Evolutionary conservation across 768 basidiomycete species (phyloP).

Genomic region (Tylopilus sp.): DNA sequence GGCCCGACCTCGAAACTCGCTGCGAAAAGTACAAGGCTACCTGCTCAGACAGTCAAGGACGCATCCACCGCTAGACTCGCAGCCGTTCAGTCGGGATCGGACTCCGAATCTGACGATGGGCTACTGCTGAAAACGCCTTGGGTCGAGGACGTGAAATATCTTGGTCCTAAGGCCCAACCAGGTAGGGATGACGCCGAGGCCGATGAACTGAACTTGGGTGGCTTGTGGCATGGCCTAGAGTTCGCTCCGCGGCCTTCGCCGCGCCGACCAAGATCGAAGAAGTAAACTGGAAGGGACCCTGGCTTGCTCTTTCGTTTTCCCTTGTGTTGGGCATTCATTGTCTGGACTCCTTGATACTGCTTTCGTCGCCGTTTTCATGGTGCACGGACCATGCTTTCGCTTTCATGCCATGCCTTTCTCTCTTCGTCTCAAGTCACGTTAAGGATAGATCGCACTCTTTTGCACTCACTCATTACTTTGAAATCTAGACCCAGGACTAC

Average conservation of each 20-base stretch:
- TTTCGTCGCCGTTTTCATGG: conserved; percentile 8
- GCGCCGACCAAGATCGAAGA: conserved; percentile 7
- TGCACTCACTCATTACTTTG: not conserved
- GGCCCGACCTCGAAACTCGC: conserved; percentile 27
- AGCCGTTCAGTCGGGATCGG: conserved; percentile 5
- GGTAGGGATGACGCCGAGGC: not conserved
- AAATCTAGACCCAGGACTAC: not conserved
- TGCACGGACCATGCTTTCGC: conserved; percentile 1
- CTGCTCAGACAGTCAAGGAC: not conserved
- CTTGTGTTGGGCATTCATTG: not conserved
- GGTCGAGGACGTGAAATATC: conserved; percentile 21
- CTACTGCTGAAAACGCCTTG: conserved; percentile 19
- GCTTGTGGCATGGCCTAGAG: conserved; percentile 8
- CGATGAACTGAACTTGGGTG: conserved; percentile 32
- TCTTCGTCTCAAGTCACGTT: not conserved
- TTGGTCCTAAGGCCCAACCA: conserved; percentile 13
- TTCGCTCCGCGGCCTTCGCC: conserved; percentile 5
- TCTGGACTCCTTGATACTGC: not conserved
- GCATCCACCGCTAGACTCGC: not conserved
- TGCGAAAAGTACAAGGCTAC: not conserved
- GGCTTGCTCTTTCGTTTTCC: not conserved
- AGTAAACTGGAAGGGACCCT: not conserved
- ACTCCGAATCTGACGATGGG: conserved; percentile 25
- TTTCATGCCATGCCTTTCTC: not conserved
- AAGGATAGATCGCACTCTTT: not conserved